Evolutionary conservation across 2,329 filamentous ascomycete genomes (phyloP).

Genomic region (Ceratocystis lukuohia): DNA sequence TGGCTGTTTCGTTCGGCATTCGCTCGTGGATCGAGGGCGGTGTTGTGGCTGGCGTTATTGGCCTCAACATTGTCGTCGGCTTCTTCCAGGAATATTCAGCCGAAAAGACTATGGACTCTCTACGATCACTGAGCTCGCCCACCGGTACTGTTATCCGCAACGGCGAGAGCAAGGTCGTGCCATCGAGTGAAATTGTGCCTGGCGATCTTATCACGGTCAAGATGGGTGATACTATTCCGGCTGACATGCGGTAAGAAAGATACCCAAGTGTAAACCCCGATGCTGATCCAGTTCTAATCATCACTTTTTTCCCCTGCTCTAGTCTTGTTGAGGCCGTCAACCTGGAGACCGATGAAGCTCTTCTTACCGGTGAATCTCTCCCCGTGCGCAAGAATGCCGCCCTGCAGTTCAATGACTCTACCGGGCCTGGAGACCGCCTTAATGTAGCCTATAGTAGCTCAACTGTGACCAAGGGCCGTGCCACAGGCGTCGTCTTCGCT

Average conservation of each 20-base stretch:
- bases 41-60: slow-evolving; percentile 38
- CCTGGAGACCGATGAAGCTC: slow-evolving; percentile 48
- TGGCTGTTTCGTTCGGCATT: slow-evolving; percentile 40
- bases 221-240: slow-evolving; percentile 43
- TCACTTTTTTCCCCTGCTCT: background rate
- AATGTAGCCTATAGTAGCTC: slow-evolving; percentile 45
- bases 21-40: slow-evolving; percentile 39
- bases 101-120: slow-evolving; percentile 32
- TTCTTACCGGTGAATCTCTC: slow-evolving; percentile 47
- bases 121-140: slow-evolving; percentile 27
- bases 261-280: background rate
- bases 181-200: slow-evolving; percentile 34
- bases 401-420: slow-evolving; percentile 28
- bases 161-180: slow-evolving; percentile 26
- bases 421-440: slow-evolving; percentile 37
- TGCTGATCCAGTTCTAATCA: slow-evolving; percentile 25
- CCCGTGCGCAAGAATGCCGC: slow-evolving; percentile 38
- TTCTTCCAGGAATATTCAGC: slow-evolving; percentile 33
- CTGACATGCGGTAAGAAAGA: slow-evolving; percentile 33
- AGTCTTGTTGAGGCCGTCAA: slow-evolving; percentile 43
- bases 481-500: slow-evolving; percentile 43
- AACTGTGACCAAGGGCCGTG: slow-evolving; percentile 44
- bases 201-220: slow-evolving; percentile 40
- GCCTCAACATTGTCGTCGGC: slow-evolving; percentile 39
- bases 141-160: slow-evolving; percentile 30